These are phyloP conservation scores for Epithemia pelagica DNA, from an alignment of 108 stramenopile species.

Conservation along the genomic window DNA sequence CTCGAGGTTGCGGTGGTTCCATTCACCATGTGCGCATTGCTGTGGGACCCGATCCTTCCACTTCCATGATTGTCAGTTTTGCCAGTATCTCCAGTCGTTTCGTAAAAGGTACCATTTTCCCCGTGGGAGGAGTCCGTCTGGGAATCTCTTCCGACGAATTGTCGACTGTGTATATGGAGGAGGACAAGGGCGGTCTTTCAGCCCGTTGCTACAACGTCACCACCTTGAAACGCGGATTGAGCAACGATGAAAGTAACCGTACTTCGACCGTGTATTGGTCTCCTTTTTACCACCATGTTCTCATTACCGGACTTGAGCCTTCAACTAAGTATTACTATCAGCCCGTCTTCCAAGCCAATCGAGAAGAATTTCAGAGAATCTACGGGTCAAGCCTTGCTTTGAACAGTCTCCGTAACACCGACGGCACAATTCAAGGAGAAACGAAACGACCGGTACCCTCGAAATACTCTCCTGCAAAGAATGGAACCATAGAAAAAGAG, in stretches of 20 bases:
- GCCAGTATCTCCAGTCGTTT: conserved; percentile 12
- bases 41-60: conserved; percentile 38
- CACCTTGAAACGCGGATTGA: background rate
- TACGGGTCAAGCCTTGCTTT: conserved; percentile 1
- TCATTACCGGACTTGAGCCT: conserved; percentile 45
- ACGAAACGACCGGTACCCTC: background rate
- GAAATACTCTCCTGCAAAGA: conserved; percentile 4
- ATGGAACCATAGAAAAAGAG: background rate
- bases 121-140: conserved; percentile 36
- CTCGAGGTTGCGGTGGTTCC: conserved; percentile 29
- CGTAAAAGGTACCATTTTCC: conserved; percentile 14
- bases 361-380: conserved; percentile 17
- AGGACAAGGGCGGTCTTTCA: conserved; percentile 1
- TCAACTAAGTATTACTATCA: conserved; percentile 55
- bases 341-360: conserved; percentile 23
- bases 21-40: conserved; percentile 42
- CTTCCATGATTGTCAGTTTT: conserved; percentile 46
- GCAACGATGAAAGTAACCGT: background rate
- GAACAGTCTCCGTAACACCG: background rate
- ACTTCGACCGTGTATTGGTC: conserved; percentile 18
- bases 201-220: conserved; percentile 15
- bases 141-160: conserved; percentile 30
- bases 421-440: background rate
- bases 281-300: conserved; percentile 54
- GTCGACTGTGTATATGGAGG: conserved; percentile 27